Base-by-base conservation (phyloP, 2,329 filamentous ascomycete genomes). In the Aureobasidium sp. region DNA sequence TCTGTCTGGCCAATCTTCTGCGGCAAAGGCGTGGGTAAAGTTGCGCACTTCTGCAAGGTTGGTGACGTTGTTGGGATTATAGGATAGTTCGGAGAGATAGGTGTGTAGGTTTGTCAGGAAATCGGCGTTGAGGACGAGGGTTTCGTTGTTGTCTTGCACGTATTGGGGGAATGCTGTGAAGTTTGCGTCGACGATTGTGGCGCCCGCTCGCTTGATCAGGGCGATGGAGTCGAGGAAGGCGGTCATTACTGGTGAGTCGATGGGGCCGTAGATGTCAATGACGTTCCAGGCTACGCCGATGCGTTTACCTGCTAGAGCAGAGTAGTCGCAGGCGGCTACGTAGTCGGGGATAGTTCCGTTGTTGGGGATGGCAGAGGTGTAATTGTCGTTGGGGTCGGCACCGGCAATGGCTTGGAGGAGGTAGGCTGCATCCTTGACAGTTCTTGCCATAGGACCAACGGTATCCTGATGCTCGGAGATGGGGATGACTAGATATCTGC, bases 211-310 rank as follows among this genome's bases (percentile, higher is more conserved):
- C 10, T 76, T 71, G 37, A 89, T 74, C 2, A 81, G 66, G 0
- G 73, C 65, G 4, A 89, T 71, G 0, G 83, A 80, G 1, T 70
- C 67, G 27, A 86, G 72, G 67, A 88, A 89, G 0, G 80, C 79
- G 0, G 74, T 71, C 6, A 83, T 64, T n/a, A 80, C 69, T 2
- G 77, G 72, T 3, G 71, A 68, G 15, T 74, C 73, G 2, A 69
- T 67, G 15, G 68, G 64, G 3, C 65, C 40, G 23, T 66, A 70
- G 3, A 71, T 65, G 3, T 74, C 73, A 35, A 88, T 74, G 1
- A 81, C 75, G 64, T 87, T 86, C 19, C 81, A 76, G 0, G 85
- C 82, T 3, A 89, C 77, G 3, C 86, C 87, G 27, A 89, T 83
- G 1, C 85, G 78, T 57, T 81, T 81, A 8, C 82, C 83, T 11